A percentile compares a stretch with the other conserved stretches of the same genome.
phyloP scores from a whole-genome alignment of 192 early-diverging fungal species.

The Funneliformis mosseae region DNA sequence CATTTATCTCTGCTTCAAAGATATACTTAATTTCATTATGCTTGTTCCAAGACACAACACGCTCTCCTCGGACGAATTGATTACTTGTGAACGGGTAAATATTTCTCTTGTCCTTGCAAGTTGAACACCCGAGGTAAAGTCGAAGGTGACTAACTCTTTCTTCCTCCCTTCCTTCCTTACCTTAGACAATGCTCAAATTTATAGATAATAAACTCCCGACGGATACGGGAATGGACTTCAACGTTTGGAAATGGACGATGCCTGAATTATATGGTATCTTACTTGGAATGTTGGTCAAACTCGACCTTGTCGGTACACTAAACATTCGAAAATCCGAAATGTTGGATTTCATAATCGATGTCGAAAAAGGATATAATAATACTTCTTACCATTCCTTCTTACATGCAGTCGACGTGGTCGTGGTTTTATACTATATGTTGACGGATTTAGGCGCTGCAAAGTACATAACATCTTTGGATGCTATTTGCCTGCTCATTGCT shows the following conservation, averaged over 20 bases:
- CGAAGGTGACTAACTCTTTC: background rate
- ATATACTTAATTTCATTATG: background rate
- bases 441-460: conserved; percentile 66
- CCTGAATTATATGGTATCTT: conserved; percentile 84
- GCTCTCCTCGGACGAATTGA: background rate
- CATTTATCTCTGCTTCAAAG: background rate
- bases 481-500: conserved; percentile 76
- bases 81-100: background rate
- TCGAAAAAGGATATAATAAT: conserved; percentile 78
- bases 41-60: background rate
- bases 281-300: conserved; percentile 73
- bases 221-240: conserved; percentile 51
- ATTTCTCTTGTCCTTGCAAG: background rate
- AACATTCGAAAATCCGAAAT: conserved; percentile 65
- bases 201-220: conserved; percentile 44
- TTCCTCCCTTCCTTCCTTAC: background rate
- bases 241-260: conserved; percentile 63
- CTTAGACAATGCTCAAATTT: conserved; percentile 56
- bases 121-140: background rate
- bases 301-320: conserved; percentile 63
- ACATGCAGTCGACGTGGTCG: conserved; percentile 88
- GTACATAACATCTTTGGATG: conserved; percentile 70
- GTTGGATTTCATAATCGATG: conserved; percentile 83
- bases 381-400: conserved; percentile 92
- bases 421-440: conserved; percentile 80